Evolutionary conservation across 768 basidiomycete species (phyloP).

Genomic region (Clitopilus hobsonii): DNA sequence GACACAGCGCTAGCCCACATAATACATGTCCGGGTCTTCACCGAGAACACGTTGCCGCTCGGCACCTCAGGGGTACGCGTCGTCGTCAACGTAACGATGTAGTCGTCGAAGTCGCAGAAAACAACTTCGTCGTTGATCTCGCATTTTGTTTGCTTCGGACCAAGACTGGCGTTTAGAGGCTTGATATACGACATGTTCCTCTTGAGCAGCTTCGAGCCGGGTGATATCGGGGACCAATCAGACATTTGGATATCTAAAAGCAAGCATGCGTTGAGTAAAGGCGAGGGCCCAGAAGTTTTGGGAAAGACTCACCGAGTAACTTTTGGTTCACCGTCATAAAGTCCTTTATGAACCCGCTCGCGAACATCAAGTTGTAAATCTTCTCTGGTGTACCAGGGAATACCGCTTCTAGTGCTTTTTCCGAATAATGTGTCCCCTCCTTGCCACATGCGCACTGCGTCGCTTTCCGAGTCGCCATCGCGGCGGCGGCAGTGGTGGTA

Average conservation of each 20-base stretch:
- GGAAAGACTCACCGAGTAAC: slow-evolving; percentile 60
- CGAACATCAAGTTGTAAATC: slow-evolving; percentile 94
- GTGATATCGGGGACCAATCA: slow-evolving; percentile 78
- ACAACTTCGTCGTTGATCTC: slow-evolving; percentile 86
- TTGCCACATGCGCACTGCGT: slow-evolving; percentile 74
- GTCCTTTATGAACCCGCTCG: slow-evolving; percentile 92
- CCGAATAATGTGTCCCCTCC: slow-evolving; percentile 63
- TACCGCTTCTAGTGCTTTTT: slow-evolving; percentile 71
- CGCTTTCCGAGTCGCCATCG: slow-evolving; percentile 36
- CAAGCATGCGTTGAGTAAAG: not conserved
- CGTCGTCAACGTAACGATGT: slow-evolving; percentile 78
- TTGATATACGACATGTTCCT: slow-evolving; percentile 97
- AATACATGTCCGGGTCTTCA: slow-evolving; percentile 92
- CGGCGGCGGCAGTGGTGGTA: slow-evolving; percentile 3
- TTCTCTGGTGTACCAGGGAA: slow-evolving; percentile 92
- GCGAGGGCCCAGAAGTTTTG: not conserved
- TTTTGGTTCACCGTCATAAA: slow-evolving; percentile 91
- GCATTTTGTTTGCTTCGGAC: slow-evolving; percentile 94
- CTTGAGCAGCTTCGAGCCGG: slow-evolving; percentile 64
- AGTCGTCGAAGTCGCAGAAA: slow-evolving; percentile 79
- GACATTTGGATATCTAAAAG: slow-evolving; percentile 86
- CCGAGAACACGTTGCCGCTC: slow-evolving; percentile 86
- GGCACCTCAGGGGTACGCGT: slow-evolving; percentile 95
- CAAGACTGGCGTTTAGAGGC: slow-evolving; percentile 80
- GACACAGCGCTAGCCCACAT: slow-evolving; percentile 86